Evolutionary conservation across 1,284 basidiomycete species (phyloP), one percentile per base, ranked within the genome.

Genomic region (Cutaneotrichosporon sp.): DNA sequence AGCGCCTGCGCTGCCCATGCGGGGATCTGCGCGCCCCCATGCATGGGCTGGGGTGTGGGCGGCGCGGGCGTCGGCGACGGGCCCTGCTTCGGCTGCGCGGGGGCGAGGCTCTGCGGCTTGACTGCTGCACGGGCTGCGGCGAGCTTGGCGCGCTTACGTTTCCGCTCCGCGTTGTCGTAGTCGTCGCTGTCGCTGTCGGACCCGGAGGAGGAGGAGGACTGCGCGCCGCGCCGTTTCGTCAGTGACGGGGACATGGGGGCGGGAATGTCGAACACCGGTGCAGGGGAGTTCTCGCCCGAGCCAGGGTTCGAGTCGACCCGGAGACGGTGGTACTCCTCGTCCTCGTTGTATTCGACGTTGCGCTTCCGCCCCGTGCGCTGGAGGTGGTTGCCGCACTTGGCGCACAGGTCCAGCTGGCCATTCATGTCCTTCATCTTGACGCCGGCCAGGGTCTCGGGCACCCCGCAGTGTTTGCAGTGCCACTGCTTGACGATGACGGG

Each of bases 391-490:
- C 92, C 90, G 75, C 93, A 97, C 26, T 84, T 82, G 35, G 87
- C 89, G 75, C 93, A 97, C 67, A 96, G 84, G 19, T 85, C 87
- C 74, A 92, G 91, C 67, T 90, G 86, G 22, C 92, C 64, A 20
- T 49, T 51, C 3, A 89, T 90, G 3, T 91, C 91, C 70, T 93
- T 93, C 61, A 88, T 79, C 59, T 87, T 78, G 9, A 90, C 88
- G 47, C 90, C 78, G 3, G 90, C 87, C 49, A 92, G 84, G 60
- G 77, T 82, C 66, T 90, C 90, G 0, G 91, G 90, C 66, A 87
- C 87, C 17, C 90, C 90, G 61, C 86, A 92, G 67, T 91, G 91
- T 38, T 87, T 89, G 71, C 90, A 94, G 75, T 90, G 88, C 90
- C 90, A 94, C 41, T 46, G 34, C 19, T 45, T 37, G 26, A 39